Conservation (phyloP, 352 stramenopile species). For the Phytophthora syringae region DNA sequence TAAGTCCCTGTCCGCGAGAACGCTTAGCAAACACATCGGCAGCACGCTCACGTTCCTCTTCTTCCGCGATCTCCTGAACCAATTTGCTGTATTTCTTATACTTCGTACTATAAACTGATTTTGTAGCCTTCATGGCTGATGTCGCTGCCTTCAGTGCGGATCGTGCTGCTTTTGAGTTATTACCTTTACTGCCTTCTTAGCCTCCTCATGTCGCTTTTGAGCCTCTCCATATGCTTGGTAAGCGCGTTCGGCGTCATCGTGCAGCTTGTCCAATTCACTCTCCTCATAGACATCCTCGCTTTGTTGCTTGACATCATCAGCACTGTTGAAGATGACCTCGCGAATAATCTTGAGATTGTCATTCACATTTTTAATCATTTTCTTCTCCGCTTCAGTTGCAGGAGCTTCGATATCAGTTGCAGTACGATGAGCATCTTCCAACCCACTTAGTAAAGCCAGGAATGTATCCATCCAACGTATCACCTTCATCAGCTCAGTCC, state of each 20-base stretch:
- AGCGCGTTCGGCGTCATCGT: slow-evolving; percentile 12
- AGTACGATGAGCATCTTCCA: too few relatives aligned
- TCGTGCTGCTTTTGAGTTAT: slow-evolving; percentile 2
- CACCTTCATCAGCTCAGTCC: too few relatives aligned
- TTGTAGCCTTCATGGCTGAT: slow-evolving; percentile 15
- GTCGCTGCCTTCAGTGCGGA: slow-evolving; percentile 4
- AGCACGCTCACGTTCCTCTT: too few relatives aligned
- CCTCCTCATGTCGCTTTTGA: slow-evolving; percentile 13
- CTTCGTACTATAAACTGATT: slow-evolving; percentile 5
- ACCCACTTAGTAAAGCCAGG: too few relatives aligned
- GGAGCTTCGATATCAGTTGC: too few relatives aligned
- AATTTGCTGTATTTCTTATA: slow-evolving; percentile 7
- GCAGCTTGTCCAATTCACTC: slow-evolving; percentile 5
- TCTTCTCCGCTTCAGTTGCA: slow-evolving; percentile 1
- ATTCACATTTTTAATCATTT: background rate
- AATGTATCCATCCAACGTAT: too few relatives aligned
- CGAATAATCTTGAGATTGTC: slow-evolving; percentile 1
- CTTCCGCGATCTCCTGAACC: too few relatives aligned
- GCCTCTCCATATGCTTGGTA: slow-evolving; percentile 14
- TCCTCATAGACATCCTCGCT: background rate
- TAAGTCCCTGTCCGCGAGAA: background rate
- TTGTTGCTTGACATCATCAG: background rate
- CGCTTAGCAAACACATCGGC: too few relatives aligned
- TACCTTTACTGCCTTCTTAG: slow-evolving; percentile 4
- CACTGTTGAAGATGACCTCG: background rate